Conservation (phyloP, 371 early-diverging fungal genomes). For the Polyrhizophydium stewartii region DNA sequence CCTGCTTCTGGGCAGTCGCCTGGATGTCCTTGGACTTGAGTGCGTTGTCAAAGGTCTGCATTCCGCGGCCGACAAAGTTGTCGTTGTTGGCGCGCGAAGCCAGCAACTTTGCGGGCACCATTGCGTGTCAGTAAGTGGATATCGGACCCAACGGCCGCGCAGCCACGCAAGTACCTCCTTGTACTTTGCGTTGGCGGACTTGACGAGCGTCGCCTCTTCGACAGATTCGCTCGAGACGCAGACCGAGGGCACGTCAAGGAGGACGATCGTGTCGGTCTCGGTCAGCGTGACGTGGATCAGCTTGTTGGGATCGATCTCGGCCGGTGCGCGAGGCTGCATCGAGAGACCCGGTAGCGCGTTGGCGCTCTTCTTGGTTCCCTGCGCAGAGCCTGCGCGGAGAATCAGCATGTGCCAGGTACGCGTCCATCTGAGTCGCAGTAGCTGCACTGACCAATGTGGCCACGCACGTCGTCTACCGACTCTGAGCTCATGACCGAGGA, state of each 20-base stretch:
- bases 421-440: not conserved
- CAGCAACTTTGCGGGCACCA: constrained; percentile 12
- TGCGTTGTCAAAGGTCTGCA: constrained; percentile 41
- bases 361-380: constrained; percentile 5
- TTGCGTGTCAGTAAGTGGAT: not conserved
- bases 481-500: constrained; percentile 18
- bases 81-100: constrained; percentile 30
- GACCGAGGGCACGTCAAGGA: constrained; percentile 36
- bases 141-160: no score
- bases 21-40: constrained; percentile 48
- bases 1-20: constrained; percentile 26
- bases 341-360: constrained; percentile 4
- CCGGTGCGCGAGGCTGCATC: not conserved
- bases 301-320: constrained; percentile 27
- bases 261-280: constrained; percentile 38
- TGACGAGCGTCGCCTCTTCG: constrained; percentile 31
- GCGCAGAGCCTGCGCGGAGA: not conserved
- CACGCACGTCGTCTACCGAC: constrained; percentile 16
- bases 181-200: constrained; percentile 38
- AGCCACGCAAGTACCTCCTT: constrained; percentile 22
- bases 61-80: constrained; percentile 36
- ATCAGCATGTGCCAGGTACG: not conserved
- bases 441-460: not conserved
- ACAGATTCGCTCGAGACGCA: constrained; percentile 34
- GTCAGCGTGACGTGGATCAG: constrained; percentile 28